phyloP scores from a whole-genome alignment of 2,329 filamentous ascomycete species.

The Neonectria magnoliae region DNA sequence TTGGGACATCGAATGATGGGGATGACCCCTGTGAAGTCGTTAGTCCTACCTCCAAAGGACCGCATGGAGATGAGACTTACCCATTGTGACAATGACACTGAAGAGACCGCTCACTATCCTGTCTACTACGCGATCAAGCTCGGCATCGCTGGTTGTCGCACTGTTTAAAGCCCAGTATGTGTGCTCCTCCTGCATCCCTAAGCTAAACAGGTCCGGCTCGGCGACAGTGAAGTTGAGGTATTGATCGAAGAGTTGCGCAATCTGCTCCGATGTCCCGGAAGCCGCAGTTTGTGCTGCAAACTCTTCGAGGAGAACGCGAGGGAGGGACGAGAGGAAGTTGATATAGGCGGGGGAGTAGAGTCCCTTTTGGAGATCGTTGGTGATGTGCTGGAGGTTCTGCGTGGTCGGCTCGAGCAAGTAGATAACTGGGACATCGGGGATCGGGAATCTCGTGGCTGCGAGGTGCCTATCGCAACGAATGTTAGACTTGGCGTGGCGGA shows the following conservation, averaged over 20 bases:
- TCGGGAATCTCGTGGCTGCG: slow-evolving; percentile 82
- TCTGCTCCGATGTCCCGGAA: slow-evolving; percentile 85
- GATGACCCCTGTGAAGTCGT: slow-evolving; percentile 72
- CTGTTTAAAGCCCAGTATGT: slow-evolving; percentile 98
- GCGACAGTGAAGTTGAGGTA: slow-evolving; percentile 98
- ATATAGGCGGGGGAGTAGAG: slow-evolving; percentile 95
- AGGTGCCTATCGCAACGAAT: slow-evolving; percentile 71
- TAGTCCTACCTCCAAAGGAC: slow-evolving; percentile 6
- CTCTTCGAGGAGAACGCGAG: slow-evolving; percentile 89
- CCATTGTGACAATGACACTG: slow-evolving; percentile 98
- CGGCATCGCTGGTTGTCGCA: slow-evolving; percentile 87
- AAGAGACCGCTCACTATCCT: slow-evolving; percentile 96
- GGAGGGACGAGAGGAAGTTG: slow-evolving; percentile 96
- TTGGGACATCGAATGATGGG: slow-evolving; percentile 96
- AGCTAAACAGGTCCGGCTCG: slow-evolving; percentile 93
- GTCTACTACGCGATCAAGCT: slow-evolving; percentile 87
- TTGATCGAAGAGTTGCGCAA: slow-evolving; percentile 94
- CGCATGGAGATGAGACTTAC: slow-evolving; percentile 55
- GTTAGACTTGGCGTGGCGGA: slow-evolving; percentile 36
- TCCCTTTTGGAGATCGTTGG: slow-evolving; percentile 83
- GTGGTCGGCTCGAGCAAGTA: slow-evolving; percentile 93
- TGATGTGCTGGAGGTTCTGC: slow-evolving; percentile 84
- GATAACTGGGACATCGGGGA: slow-evolving; percentile 94
- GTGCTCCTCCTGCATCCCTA: slow-evolving; percentile 90
- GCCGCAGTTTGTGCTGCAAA: slow-evolving; percentile 90